Base-by-base conservation (phyloP, 305 asterid species). In the Euphrasia arctica region DNA sequence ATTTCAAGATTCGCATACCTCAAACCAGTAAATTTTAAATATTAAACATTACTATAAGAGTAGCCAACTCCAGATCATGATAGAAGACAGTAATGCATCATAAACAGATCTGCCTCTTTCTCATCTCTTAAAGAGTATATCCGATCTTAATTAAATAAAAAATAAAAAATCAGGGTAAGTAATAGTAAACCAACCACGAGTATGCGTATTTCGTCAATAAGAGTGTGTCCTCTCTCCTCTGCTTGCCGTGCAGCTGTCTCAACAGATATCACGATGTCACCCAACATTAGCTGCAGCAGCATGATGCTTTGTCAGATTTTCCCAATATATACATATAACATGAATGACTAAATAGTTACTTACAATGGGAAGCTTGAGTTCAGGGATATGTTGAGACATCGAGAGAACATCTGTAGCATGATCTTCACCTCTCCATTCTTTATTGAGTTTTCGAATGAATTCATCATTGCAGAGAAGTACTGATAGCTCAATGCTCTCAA, bases 161-260 rank as follows among this genome's bases (percentile, higher is more conserved):
- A 36, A 36, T 36, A 36, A 58, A 42, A 50, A 57, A 27, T 32
- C 0, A 14, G 27, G 47, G 60, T 43, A 58, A 58, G 11, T 39
- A 34, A 7, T 36, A 48, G 22, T 68, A 55, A 60, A 87, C 91
- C 70, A 68, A 93, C 99, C 96, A 88, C 51, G 45, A 93, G 88
- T 77, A 93, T 88, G 69, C 96, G 96, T 63, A 93, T 90, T 87
- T 93, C 99, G 68, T 93, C 99, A 66, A 90, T 84, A 74, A 93
- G 85, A 27, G 83, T 78, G 77, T 93, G 97, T 18, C 90, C 97
- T 77, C 97, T 86, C 86, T 88, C 96, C 79, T 79, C 83, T 65
- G 99, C 99, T 74, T 93, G 99, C 49, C 90, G 83, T 54, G 97
- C 91, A 75, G 99, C 99, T 68, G 99, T 90, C 87, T 93, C 99